Evolutionary conservation across 805 yeast species (phyloP), one percentile per base, ranked within the genome.

Genomic region (Vanderwaltozyma tropicalis): DNA sequence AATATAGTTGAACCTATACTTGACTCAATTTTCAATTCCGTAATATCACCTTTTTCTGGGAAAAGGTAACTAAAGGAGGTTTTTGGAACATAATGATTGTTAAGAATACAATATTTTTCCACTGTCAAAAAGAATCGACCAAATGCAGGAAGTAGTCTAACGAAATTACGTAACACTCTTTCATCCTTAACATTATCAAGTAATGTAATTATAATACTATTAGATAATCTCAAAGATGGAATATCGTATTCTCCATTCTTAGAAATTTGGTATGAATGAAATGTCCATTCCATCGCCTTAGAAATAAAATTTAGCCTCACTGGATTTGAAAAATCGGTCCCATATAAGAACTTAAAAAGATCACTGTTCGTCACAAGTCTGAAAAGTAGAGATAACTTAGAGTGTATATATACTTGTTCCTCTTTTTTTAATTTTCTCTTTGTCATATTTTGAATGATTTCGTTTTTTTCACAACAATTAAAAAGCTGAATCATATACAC

Each of bases 41-140:
- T 61, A 51, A 80, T 78, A 14, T 94, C 95, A 49, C 71, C 74
- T 13, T 61, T 57, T 21, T 68, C 66, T 8, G 92, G 94, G 63
- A 85, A 87, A 29, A 84, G 60, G 20, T 66, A 68, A 0, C 85
- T 78, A 51, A 78, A 81, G 0, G 76, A 69, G 61, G 85, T 71
- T 59, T 72, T 77, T 26, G 77, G 72, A 41, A 68, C 69, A 58
- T 73, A 72, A 37, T 66, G 63, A 12, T 49, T 52, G 19, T 49
- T 45, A 14, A 46, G 53, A 42, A 63, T 54, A 56, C 53, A 76
- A 64, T 55, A 68, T 47, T 69, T 70, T 59, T 76, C 69, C 50
- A 72, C 69, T 48, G 67, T 69, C 42, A 69, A 61, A 43, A 80
- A 71, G 2, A 74, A 60, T 34, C 65, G 55, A 27, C 78, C 62